A percentile compares a stretch with the other conserved stretches of the same genome.
phyloP scores from a whole-genome alignment of 2,329 filamentous ascomycete species.

The Penicillium sp. region DNA sequence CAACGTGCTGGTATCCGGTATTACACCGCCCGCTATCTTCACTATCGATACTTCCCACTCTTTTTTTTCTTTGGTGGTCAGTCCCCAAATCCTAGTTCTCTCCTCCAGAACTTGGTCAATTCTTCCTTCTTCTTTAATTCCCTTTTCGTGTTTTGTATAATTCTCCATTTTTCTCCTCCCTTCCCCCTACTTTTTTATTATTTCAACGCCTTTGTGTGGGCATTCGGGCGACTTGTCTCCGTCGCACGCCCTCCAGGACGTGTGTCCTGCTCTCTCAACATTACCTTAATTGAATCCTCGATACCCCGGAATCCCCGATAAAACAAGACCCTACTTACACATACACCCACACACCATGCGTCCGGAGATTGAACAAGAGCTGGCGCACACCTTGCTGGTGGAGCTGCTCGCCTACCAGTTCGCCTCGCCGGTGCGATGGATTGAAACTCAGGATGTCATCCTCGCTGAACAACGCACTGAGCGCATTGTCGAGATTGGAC shows the following conservation, averaged over 20 bases:
- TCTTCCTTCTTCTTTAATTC: conserved; percentile 14
- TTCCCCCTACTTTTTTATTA: neutral
- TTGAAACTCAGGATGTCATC: conserved; percentile 99
- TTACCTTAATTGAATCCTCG: conserved; percentile 15
- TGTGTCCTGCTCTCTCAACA: conserved; percentile 13
- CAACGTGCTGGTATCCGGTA: neutral
- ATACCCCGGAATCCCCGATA: conserved; percentile 17
- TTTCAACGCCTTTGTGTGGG: conserved; percentile 8
- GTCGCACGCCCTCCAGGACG: conserved; percentile 20
- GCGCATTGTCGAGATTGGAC: conserved; percentile 95
- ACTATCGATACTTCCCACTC: conserved; percentile 24
- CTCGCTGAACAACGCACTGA: conserved; percentile 94
- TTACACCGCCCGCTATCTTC: neutral
- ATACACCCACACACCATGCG: conserved; percentile 65
- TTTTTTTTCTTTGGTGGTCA: conserved; percentile 20
- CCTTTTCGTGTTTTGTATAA: conserved; percentile 12
- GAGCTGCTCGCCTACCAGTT: conserved; percentile 99
- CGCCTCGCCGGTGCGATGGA: conserved; percentile 98
- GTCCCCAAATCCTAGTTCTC: neutral
- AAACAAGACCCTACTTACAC: neutral
- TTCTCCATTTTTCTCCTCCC: conserved; percentile 9
- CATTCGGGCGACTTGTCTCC: conserved; percentile 11
- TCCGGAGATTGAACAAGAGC: conserved; percentile 98
- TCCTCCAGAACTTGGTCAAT: conserved; percentile 6
- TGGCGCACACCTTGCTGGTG: conserved; percentile 95